These are phyloP conservation scores for Phytophthora cryptogea DNA, from an alignment of 352 stramenopile genomes.

Conservation along the genomic window DNA sequence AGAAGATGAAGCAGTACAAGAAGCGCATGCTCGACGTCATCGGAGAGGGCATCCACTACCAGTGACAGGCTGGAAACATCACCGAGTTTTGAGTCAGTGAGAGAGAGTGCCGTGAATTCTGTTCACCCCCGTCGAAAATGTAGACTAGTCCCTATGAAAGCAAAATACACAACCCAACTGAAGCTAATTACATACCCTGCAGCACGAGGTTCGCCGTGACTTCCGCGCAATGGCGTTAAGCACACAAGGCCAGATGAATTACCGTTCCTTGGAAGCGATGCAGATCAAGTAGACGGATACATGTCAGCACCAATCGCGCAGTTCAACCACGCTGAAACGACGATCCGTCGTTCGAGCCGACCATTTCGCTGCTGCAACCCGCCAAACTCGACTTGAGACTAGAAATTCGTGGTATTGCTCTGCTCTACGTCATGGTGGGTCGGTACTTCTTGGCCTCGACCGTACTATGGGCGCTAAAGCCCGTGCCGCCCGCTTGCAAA, in stretches of 20 bases:
- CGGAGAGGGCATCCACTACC: slow-evolving; percentile 47
- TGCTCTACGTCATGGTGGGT: slow-evolving; percentile 71
- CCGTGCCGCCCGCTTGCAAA: slow-evolving; percentile 73
- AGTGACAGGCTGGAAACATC: slow-evolving; percentile 13
- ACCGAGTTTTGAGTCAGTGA: too few species aligned
- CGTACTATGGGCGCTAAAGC: slow-evolving; percentile 84
- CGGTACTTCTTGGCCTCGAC: slow-evolving; percentile 90
- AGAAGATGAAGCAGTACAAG: slow-evolving; percentile 49
- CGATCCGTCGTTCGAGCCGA: too few species aligned
- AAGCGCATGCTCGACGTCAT: slow-evolving; percentile 49
- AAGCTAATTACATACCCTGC: too few species aligned
- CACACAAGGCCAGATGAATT: too few species aligned
- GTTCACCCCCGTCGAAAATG: neutral
- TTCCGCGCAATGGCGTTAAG: too few species aligned
- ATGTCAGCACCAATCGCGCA: too few species aligned
- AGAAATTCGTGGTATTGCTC: neutral
- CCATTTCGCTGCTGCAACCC: too few species aligned
- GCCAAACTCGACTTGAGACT: neutral
- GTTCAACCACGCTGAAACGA: too few species aligned
- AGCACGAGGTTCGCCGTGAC: too few species aligned
- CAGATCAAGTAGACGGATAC: too few species aligned
- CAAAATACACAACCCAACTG: slow-evolving; percentile 9
- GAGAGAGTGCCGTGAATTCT: neutral
- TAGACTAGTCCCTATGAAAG: slow-evolving; percentile 9
- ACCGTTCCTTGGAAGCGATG: too few species aligned